Base-by-base conservation (phyloP, 495 filamentous ascomycete species). In the Lophiotrema nucula region DNA sequence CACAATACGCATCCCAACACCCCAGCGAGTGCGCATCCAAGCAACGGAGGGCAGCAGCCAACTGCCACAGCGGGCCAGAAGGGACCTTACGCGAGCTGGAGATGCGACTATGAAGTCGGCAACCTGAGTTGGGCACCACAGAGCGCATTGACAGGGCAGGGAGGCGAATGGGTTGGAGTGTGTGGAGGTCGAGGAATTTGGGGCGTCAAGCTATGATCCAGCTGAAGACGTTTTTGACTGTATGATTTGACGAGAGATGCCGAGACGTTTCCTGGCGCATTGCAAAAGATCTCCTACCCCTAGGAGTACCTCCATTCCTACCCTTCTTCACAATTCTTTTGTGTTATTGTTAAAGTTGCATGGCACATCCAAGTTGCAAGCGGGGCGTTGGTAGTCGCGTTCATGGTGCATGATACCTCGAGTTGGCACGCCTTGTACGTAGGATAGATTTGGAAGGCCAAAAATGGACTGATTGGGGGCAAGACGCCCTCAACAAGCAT, bases 111-210 rank as follows among this genome's bases (percentile, higher is more conserved):
- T 63, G 93, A 99, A 74, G 88, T 99, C 22, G 88, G 86, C 10
- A 97, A 97, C 71, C 80, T 97, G 27, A 92, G 88, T 66, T 99
- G 93, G 93, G 89, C 88, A 15, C 92, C 93, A 27, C 88, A 87
- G 47, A 85, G 88, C 57, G 79, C 76, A 13, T 73, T 85, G 62
- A 87, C 80, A 43, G 77, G 80, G n/a, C 87, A 89, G 46, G 84
- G 84, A 3, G 87, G 88, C 13, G 93, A 98, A 57, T 98, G 93
- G 93, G 74, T 98, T 16, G 95, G 93, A 21, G 90, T 98, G 4
- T 88, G 87, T 67, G 95, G 89, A 27, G 93, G 93, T 22, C 79
- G 92, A 52, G 93, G 92, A 0, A 80, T 97, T 16, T 97, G 90
- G 88, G 92, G 92, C 4, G 88, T 95, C 23, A 85, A 85, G 46